Evolutionary conservation across 2,329 filamentous ascomycete genomes (phyloP), one percentile per base, ranked within the genome.

Genomic region (Penicillium olsonii): DNA sequence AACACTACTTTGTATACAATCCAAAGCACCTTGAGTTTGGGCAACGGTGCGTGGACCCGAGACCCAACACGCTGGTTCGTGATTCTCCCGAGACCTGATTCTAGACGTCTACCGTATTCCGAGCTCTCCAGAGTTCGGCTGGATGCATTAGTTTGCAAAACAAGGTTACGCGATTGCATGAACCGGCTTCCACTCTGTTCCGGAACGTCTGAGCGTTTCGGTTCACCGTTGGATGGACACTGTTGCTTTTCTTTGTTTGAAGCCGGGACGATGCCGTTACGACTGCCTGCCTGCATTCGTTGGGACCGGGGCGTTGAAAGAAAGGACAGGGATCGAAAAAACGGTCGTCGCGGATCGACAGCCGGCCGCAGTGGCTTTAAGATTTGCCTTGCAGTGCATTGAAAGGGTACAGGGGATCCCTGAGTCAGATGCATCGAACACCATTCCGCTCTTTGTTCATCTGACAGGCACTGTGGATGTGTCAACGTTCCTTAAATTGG

Each of bases 101-200:
- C 50, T 51, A 50, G 37, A 52, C 49, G 38, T 37, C 55, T 46
- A 37, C 40, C 39, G 44, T 56, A 34, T 45, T 52, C 54, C 54
- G 52, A 55, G 43, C 52, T 56, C 55, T 56, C 59, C 55, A 56
- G 57, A 53, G 37, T 54, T 52, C 60, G 60, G 60, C 56, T 62
- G 50, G 56, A 56, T 62, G 61, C 61, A 63, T 63, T 63, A 63
- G 61, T 56, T 44, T 49, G 7, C 33, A 45, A 47, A 61, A 61
- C 57, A 58, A 58, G 54, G 56, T 58, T 62, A 48, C 45, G 47
- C 43, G 33, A 52, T 48, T 60, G 57, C 59, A 61, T 61, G 59
- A 62, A 62, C 63, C 46, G 52, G 38, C 47, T 53, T 56, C 53
- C 39, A 48, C 33, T 52, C 27, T 24, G 20, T 50, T 50, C 43